These are phyloP conservation scores for Tripidium arundinaceum DNA, from an alignment of 202 grass and related monocot species.

Conservation along the genomic window DNA sequence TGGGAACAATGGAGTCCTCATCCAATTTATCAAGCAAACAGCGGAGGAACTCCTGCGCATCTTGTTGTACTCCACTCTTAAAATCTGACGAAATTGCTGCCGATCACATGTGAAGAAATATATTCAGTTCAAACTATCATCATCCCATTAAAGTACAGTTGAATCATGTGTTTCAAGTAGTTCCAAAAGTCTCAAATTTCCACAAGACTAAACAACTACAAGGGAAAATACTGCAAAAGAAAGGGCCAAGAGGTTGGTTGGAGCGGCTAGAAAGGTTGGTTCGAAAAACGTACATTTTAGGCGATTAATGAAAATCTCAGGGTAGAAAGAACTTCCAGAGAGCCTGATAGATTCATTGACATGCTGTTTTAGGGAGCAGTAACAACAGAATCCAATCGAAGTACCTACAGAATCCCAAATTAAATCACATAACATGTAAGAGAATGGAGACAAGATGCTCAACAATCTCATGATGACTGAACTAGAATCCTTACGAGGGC, in stretches of 20 bases:
- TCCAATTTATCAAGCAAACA: constrained; percentile 49
- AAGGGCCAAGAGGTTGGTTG: neutral
- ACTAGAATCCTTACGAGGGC: constrained; percentile 35
- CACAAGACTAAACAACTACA: neutral
- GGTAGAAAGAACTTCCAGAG: constrained; percentile 49
- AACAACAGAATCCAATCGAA: constrained; percentile 50
- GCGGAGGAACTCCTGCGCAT: constrained; percentile 44
- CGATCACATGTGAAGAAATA: constrained; percentile 16
- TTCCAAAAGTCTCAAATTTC: neutral
- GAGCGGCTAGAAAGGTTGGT: neutral
- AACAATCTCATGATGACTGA: neutral
- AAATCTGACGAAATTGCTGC: constrained; percentile 37
- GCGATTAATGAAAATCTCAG: constrained; percentile 41
- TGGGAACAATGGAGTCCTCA: constrained; percentile 3
- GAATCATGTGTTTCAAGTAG: neutral
- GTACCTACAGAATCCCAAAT: constrained; percentile 36
- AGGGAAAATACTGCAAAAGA: neutral
- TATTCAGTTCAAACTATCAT: neutral
- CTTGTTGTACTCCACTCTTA: constrained; percentile 20
- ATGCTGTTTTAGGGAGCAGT: constrained; percentile 67
- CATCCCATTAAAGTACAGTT: neutral
- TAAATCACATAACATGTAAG: neutral
- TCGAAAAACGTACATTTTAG: constrained; percentile 49
- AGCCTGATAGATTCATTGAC: constrained; percentile 38
- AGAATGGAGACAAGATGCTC: neutral